Base-by-base conservation (phyloP, 2,329 filamentous ascomycete genomes). In the Hypoxylon sp. region DNA sequence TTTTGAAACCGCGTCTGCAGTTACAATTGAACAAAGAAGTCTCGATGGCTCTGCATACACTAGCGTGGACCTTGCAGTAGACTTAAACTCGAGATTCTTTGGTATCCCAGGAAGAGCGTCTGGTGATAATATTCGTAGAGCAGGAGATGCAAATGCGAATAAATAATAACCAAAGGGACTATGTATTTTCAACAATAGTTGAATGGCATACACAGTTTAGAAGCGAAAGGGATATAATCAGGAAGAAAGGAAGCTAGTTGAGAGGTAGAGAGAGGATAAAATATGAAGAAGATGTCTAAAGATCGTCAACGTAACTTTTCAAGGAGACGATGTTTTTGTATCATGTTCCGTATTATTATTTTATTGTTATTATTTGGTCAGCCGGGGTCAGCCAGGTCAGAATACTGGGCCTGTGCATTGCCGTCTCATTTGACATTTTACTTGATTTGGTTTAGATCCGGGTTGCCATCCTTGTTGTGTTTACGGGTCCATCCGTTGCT, bases 311-410 rank as follows among this genome's bases (percentile, higher is more conserved):
- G 26, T 25, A 36, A 16, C 8, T 23, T 30, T 53, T 46, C 37
- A 55, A 57, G 60, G 53, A 53, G 62, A 62, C 38, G 62, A 56
- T 66, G 64, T 65, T 64, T 66, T 67, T 67, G 60, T 67, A 63
- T 61, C 57, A 53, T 41, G 44, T 57, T 27, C 31, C n/a, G 38
- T 54, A 57, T 63, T 60, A 58, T 59, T 59, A 51, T 61, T 59
- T 64, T 61, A 52, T 65, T 66, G 58, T 67, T 67, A 50, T 65
- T 66, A 62, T 65, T 50, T 58, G 65, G 61, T n/a, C n/a, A 57
- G 56, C 50, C 52, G 26, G 46, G 51, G 34, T 46, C 46, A 32
- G 19, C 35, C 40, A 31, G 29, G 52, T 44, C 51, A 40, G 27
- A 32, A 29, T 48, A 57, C 47, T 44, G 26, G 51, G 51, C 50